phyloP scores from a whole-genome alignment of 225 moss, liverwort and hornwort species.

The Ulota crispa region DNA sequence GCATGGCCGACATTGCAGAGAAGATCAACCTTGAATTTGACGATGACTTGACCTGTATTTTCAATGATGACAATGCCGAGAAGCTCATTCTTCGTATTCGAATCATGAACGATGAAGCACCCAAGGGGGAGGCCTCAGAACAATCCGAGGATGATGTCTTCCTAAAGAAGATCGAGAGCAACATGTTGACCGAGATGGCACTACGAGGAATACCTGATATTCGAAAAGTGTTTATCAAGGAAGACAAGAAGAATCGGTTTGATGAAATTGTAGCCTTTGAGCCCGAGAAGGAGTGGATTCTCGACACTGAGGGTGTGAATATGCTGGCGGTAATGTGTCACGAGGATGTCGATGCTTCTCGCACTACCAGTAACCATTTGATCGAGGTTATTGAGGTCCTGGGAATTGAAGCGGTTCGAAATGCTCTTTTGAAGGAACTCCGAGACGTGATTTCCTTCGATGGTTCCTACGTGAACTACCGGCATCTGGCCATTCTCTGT shows the following conservation, averaged over 20 bases:
- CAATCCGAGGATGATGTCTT: slow-evolving; percentile 98
- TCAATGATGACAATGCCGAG: slow-evolving; percentile 97
- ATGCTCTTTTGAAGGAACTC: slow-evolving; percentile 89
- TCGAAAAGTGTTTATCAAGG: slow-evolving; percentile 93
- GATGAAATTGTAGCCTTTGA: slow-evolving; percentile 83
- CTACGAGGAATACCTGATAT: slow-evolving; percentile 93
- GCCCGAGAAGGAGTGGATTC: slow-evolving; percentile 95
- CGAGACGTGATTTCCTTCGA: slow-evolving; percentile 95
- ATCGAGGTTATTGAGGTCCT: slow-evolving; percentile 98
- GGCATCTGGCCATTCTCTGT: slow-evolving; percentile 97
- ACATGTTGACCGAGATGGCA: slow-evolving; percentile 99
- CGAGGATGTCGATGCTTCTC: slow-evolving; percentile 93
- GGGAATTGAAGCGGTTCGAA: slow-evolving; percentile 96
- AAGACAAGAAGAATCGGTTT: slow-evolving; percentile 86
- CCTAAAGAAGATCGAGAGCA: slow-evolving; percentile 97
- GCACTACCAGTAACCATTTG: slow-evolving; percentile 97
- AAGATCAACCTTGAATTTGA: slow-evolving; percentile 96
- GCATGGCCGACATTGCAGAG: slow-evolving; percentile 99
- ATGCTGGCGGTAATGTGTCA: slow-evolving; percentile 99
- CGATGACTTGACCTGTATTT: slow-evolving; percentile 94
- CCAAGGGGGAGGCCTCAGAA: slow-evolving; percentile 87
- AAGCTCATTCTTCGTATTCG: slow-evolving; percentile 96
- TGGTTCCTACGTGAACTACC: slow-evolving; percentile 96
- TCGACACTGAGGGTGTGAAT: slow-evolving; percentile 98
- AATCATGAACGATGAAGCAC: slow-evolving; percentile 97